phyloP scores from a whole-genome alignment of 202 grass and related monocot genomes.

The Saccharum hybrid region DNA sequence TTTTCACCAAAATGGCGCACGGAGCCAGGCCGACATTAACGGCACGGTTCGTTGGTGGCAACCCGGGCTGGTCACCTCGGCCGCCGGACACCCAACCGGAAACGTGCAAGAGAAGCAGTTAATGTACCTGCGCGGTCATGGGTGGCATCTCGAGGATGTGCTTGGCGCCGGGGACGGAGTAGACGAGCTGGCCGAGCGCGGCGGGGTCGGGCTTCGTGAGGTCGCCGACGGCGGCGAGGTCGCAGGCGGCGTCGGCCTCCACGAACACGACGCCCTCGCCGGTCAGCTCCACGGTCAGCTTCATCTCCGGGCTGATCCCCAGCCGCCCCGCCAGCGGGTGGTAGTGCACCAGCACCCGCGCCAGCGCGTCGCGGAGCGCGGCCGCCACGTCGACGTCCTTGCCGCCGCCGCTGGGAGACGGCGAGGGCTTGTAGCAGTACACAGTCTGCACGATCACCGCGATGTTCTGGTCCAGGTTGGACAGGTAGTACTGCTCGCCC shows the following conservation, averaged over 20 bases:
- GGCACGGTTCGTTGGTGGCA: not conserved
- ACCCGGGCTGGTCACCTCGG: not conserved
- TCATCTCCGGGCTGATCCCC: slow-evolving; percentile 72
- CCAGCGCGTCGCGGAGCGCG: slow-evolving; percentile 59
- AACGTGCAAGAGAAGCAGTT: not conserved
- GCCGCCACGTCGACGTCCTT: slow-evolving; percentile 22
- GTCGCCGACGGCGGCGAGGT: slow-evolving; percentile 49
- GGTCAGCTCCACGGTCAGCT: slow-evolving; percentile 76
- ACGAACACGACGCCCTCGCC: slow-evolving; percentile 73
- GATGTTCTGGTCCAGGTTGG: slow-evolving; percentile 94
- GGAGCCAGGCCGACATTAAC: slow-evolving; percentile 25
- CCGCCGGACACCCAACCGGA: not conserved
- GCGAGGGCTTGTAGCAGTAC: slow-evolving; percentile 66
- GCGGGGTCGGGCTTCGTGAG: slow-evolving; percentile 65
- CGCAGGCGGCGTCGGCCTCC: slow-evolving; percentile 73
- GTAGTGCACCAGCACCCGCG: slow-evolving; percentile 79
- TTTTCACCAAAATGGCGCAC: not conserved
- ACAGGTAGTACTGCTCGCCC: slow-evolving; percentile 77
- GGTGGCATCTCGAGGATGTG: slow-evolving; percentile 91
- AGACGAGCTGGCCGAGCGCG: slow-evolving; percentile 81
- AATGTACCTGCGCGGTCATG: slow-evolving; percentile 76
- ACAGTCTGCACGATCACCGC: slow-evolving; percentile 81
- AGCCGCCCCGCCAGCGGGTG: slow-evolving; percentile 81
- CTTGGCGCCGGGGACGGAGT: slow-evolving; percentile 75
- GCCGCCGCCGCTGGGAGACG: not conserved